Base-by-base conservation (phyloP, 108 stramenopile genomes). In the Hondaea fermentalgiana region DNA sequence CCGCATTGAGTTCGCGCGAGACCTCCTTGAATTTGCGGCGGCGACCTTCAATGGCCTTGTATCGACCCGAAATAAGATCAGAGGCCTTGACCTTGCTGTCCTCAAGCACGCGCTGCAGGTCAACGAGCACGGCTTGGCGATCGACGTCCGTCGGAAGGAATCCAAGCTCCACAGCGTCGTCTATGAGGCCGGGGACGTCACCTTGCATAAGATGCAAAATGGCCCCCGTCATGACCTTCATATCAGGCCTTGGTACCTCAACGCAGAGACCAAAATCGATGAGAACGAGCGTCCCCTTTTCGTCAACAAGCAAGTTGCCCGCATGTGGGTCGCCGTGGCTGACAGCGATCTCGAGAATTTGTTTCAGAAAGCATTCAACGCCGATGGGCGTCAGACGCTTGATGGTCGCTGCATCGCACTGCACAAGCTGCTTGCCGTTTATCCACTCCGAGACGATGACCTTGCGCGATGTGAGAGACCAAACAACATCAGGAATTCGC, bases 241-340 rank as follows among this genome's bases (percentile, higher is more conserved):
- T 90, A 29, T 89, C 93, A 5, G 72, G 58, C 51, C 87, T 89
- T 58, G 94, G 92, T 23, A 97, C 93, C 57, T 96, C 92, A 0
- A 95, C 93, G 64, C 95, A 93, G 64, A 97, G 91, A 17, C 97
- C 97, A 92, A 96, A 97, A 88, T 97, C 97, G 6, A 97, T 83
- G 51, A 97, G 91, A 72, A 94, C 94, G 5, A 97, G 87, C 3
- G 49, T 59, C 53, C 76, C 95, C 93, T 91, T 42, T 64, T 19
- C 19, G 16, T 88, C 57, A 0, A 90, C 90, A 25, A 90, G 71
- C 42, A 91, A 51, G 51, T 91, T 91, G n/a, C 91, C 91, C 12
- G 89, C 60, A 23, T 91, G 91, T 17, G 91, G 91, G 53, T 97
- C 97, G 5, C 95, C 91, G 90, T 97, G 97, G 89, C 96, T 97